A percentile compares a stretch with the other conserved stretches of the same genome.
Evolutionary conservation across 768 basidiomycete genomes (phyloP).

Genomic region (Russula brevipes): DNA sequence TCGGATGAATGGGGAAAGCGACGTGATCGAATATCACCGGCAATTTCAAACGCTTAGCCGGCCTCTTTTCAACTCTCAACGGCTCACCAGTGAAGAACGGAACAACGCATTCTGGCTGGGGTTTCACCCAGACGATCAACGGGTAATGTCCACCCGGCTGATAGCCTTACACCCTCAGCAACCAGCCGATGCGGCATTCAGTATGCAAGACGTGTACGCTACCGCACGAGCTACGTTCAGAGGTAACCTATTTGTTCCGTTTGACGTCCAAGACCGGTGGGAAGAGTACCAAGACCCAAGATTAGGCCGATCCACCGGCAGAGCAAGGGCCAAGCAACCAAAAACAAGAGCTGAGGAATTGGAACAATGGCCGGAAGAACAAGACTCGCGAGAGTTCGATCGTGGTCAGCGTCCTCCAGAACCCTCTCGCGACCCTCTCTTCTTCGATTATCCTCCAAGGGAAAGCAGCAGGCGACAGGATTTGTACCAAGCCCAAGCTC

Average conservation of each 20-base stretch:
- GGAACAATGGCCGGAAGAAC: too few relatives aligned
- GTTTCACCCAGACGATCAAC: background rate
- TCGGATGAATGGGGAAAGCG: background rate
- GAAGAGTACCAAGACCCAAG: too few relatives aligned
- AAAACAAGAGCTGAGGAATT: too few relatives aligned
- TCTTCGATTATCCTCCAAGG: background rate
- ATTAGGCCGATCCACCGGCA: too few relatives aligned
- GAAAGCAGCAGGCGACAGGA: background rate
- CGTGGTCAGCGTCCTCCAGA: background rate
- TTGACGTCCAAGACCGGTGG: too few relatives aligned
- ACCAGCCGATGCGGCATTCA: background rate
- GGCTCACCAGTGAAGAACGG: background rate
- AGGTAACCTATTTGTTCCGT: too few relatives aligned
- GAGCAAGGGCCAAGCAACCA: too few relatives aligned
- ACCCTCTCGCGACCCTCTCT: too few relatives aligned
- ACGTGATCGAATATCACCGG: background rate
- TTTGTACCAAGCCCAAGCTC: too few relatives aligned
- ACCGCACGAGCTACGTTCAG: too few relatives aligned
- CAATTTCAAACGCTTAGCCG: background rate
- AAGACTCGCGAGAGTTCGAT: too few relatives aligned
- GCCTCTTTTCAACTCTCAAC: background rate
- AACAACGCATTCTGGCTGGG: background rate
- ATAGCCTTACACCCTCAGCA: background rate
- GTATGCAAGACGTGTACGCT: background rate
- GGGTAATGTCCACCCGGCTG: background rate